A percentile compares a stretch with the other conserved stretches of the same genome.
Evolutionary conservation across 1,284 basidiomycete species (phyloP).

Genomic region (Quambalaria eucalypti): DNA sequence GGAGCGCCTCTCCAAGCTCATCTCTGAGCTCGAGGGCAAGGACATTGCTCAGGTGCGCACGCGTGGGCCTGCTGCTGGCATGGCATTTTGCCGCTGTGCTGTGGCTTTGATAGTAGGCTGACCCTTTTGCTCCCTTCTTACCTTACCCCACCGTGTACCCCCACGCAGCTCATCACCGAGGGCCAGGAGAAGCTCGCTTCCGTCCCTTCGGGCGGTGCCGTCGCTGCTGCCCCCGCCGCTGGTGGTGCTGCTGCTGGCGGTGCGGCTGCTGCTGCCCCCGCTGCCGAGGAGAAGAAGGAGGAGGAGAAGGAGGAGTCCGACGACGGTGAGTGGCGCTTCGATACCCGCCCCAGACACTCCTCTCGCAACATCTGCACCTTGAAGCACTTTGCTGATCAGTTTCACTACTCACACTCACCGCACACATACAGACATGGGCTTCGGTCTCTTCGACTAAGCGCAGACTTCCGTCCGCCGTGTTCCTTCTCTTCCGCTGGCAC

Average conservation of each 20-base stretch:
- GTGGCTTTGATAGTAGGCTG: neutral
- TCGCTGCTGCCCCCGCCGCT: slow-evolving; percentile 48
- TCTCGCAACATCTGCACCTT: neutral
- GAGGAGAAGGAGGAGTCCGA: slow-evolving; percentile 46
- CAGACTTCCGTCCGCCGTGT: too few species aligned
- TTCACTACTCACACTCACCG: neutral
- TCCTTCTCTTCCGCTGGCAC: too few species aligned
- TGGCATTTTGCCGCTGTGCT: neutral
- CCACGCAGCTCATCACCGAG: slow-evolving; percentile 71
- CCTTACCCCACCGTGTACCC: too few species aligned
- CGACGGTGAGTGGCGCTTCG: slow-evolving; percentile 2
- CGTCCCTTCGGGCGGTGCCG: slow-evolving; percentile 54
- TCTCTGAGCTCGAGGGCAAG: slow-evolving; percentile 89
- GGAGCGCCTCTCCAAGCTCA: slow-evolving; percentile 71
- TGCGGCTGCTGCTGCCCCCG: slow-evolving; percentile 59
- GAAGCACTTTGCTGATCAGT: neutral
- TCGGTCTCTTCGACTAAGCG: slow-evolving; percentile 45
- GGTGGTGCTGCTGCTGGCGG: slow-evolving; percentile 53
- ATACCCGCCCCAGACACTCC: neutral
- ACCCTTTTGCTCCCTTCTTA: neutral
- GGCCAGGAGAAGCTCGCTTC: slow-evolving; percentile 88
- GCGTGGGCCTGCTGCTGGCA: neutral
- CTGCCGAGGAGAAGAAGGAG: slow-evolving; percentile 60
- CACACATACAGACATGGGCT: slow-evolving; percentile 35
- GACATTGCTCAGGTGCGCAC: slow-evolving; percentile 65